Percentiles rank a stretch among this genome's conserved stretches.
Evolutionary conservation across 306 rosid genomes (phyloP).

Genomic region (Sicyos edulis): DNA sequence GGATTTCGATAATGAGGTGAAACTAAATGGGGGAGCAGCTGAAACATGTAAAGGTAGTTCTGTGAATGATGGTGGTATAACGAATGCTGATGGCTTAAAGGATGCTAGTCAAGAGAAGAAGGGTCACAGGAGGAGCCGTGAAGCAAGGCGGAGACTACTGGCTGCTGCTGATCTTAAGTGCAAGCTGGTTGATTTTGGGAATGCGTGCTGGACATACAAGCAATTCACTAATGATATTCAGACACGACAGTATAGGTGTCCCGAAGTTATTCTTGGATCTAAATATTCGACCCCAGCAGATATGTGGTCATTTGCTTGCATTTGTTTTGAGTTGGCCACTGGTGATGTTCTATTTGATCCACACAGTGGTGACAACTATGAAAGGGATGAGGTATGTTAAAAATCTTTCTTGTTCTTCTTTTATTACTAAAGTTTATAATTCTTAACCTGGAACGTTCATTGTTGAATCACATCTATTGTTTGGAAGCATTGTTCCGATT

Average conservation of each 20-base stretch:
- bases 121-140: constrained; percentile 41
- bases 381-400: constrained; percentile 68
- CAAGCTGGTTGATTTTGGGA: constrained; percentile 87
- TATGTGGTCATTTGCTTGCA: constrained; percentile 89
- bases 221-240: constrained; percentile 82
- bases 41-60: constrained; percentile 42
- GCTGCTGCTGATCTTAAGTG: constrained; percentile 58
- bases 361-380: constrained; percentile 80
- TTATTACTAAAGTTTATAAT: background rate
- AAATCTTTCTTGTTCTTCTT: background rate
- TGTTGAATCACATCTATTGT: background rate
- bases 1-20: constrained; percentile 29
- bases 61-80: constrained; percentile 27
- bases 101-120: constrained; percentile 38
- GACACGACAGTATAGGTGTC: constrained; percentile 86
- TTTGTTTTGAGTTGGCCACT: constrained; percentile 79
- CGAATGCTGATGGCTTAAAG: constrained; percentile 33
- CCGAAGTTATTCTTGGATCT: constrained; percentile 85
- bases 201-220: constrained; percentile 86
- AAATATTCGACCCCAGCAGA: constrained; percentile 78
- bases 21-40: constrained; percentile 38
- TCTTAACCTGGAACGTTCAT: background rate
- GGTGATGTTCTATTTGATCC: constrained; percentile 92
- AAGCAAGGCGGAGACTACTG: constrained; percentile 54
- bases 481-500: background rate